Evolutionary conservation across 75 land plant genomes (phyloP), one percentile per base, ranked within the genome.

Genomic region (Pinus tabuliformis): DNA sequence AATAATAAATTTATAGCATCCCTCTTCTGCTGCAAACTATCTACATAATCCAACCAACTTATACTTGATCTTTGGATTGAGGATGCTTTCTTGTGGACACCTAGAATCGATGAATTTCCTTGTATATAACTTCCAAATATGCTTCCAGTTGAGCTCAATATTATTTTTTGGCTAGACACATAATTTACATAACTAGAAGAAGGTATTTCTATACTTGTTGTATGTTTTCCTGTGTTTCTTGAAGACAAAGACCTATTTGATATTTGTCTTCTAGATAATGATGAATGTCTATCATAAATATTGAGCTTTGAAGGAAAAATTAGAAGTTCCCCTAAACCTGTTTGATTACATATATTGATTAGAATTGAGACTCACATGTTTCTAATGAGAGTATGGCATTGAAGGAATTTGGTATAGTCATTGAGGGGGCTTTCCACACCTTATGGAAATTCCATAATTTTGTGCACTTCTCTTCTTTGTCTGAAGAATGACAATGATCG

Each of bases 401-500:
- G 49, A 66, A 66, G n/a, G n/a, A n/a, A n/a, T n/a, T n/a, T n/a
- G n/a, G n/a, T n/a, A n/a, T n/a, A n/a, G n/a, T n/a, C n/a, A 36
- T 63, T 20, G 70, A 9, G 8, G 70, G 70, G 18, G 17, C 70
- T 66, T 66, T 66, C 17, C 21, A 49, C 22, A 66, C 39, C 70
- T 66, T 66, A 49, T 6, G 26, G 45, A 39, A 39, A 37, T 11
- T 82, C 75, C 96, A 78, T 45, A 81, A 37, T 49, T 74, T 20
- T 54, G 72, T 87, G 92, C 93, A 93, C 24, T 49, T 75, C n/a
- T 66, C 83, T 17, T 93, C 92, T 68, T 88, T 90, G 57, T 93
- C 92, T 59, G 84, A 89, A 52, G 96, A 87, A 77, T 93, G 90
- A 74, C 94, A 93, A 78, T 93, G 96, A 78, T 86, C 90, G n/a